Conservation (phyloP, 2,329 filamentous ascomycete genomes). For the Beauveria scarabaeidicola region DNA sequence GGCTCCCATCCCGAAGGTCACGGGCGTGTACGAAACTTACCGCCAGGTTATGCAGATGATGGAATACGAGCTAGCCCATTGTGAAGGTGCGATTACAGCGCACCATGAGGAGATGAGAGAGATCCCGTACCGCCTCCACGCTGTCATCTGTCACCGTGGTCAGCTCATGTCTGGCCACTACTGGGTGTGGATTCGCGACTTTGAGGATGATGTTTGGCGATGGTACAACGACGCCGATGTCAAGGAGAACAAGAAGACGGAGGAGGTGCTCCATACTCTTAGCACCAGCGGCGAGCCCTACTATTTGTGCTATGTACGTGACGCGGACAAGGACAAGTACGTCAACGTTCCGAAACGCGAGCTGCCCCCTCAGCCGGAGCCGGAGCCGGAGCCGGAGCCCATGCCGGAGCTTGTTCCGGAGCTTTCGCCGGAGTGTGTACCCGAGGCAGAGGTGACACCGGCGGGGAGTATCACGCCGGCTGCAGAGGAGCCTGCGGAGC, state of each 20-base stretch:
- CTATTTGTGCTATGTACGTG: constrained; percentile 74
- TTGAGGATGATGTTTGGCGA: constrained; percentile 72
- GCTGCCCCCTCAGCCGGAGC: not conserved
- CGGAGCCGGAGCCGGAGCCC: constrained; percentile 6
- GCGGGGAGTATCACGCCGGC: not conserved
- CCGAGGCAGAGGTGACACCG: not conserved
- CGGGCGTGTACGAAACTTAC: constrained; percentile 18
- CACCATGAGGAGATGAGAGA: constrained; percentile 45
- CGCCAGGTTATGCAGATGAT: constrained; percentile 34
- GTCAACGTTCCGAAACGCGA: constrained; percentile 37
- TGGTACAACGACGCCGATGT: constrained; percentile 90
- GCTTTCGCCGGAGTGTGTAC: not conserved
- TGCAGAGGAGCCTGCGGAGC: constrained; percentile 3
- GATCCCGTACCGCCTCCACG: constrained; percentile 74
- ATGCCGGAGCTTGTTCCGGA: not conserved
- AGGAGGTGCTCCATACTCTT: constrained; percentile 60
- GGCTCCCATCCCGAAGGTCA: constrained; percentile 10
- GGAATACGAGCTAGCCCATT: constrained; percentile 30
- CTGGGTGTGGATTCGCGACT: constrained; percentile 94
- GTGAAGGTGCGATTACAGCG: constrained; percentile 20
- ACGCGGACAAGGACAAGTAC: constrained; percentile 49
- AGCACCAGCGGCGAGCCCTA: constrained; percentile 68
- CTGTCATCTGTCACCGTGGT: constrained; percentile 86
- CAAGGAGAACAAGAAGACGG: constrained; percentile 54
- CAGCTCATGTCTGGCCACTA: constrained; percentile 74